phyloP scores from a whole-genome alignment of 345 rosid genomes.

The Rhodomyrtus tomentosa region DNA sequence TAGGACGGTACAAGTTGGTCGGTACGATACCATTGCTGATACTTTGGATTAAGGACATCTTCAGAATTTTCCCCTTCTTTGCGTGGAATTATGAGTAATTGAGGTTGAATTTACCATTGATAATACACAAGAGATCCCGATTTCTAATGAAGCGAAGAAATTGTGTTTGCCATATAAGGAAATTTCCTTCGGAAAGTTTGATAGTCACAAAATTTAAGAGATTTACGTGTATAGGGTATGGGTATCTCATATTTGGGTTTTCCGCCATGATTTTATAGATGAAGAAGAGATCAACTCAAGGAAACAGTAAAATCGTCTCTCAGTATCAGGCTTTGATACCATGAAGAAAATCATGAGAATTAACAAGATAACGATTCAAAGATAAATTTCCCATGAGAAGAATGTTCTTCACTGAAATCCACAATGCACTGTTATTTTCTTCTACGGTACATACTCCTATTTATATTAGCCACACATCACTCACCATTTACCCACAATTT shows the following conservation, averaged over 20 bases:
- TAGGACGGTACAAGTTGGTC: not conserved
- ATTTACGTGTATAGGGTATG: not conserved
- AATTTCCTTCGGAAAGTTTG: not conserved
- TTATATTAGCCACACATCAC: not conserved
- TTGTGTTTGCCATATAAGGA: not conserved
- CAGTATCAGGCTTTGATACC: not conserved
- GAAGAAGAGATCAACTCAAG: not conserved
- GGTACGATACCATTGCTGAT: not conserved
- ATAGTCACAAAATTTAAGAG: not conserved
- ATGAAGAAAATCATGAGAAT: not conserved
- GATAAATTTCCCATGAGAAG: not conserved
- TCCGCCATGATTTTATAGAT: not conserved
- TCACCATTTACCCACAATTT: too few species aligned
- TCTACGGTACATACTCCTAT: not conserved
- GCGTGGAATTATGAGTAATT: not conserved
- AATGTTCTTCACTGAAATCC: not conserved
- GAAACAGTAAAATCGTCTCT: not conserved
- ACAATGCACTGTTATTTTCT: not conserved
- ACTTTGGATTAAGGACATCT: not conserved
- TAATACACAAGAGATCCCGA: not conserved
- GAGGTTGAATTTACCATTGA: not conserved
- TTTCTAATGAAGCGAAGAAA: not conserved
- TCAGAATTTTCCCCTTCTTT: not conserved
- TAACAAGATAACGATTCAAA: not conserved
- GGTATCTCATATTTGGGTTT: not conserved